phyloP scores from a whole-genome alignment of 2,329 filamentous ascomycete genomes.

The Ceratocystis cacaofunesta region DNA sequence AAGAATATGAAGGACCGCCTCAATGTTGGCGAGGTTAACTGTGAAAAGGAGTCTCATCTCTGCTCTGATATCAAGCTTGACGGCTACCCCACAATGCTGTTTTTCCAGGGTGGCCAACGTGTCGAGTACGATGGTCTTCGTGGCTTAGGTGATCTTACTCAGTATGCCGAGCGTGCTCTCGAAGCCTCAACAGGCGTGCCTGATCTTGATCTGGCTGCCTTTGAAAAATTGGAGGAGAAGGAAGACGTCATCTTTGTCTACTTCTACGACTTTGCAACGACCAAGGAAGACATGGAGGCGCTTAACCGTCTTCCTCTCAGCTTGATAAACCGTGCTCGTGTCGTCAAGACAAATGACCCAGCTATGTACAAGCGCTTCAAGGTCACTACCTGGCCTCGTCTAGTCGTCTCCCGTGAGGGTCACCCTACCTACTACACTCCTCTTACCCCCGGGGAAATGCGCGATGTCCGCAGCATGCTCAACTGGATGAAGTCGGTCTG shows the following conservation, averaged over 20 bases:
- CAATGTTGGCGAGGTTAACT: constrained; percentile 93
- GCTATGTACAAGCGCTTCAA: constrained; percentile 70
- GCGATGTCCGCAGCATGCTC: constrained; percentile 62
- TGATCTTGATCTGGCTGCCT: constrained; percentile 61
- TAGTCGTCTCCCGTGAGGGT: constrained; percentile 78
- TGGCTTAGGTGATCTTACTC: constrained; percentile 77
- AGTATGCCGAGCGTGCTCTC: constrained; percentile 74
- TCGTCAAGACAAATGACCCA: constrained; percentile 79
- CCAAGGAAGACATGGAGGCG: constrained; percentile 77
- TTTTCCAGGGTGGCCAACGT: constrained; percentile 82
- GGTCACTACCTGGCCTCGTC: constrained; percentile 90
- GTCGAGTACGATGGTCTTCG: constrained; percentile 88
- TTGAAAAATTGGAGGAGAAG: constrained; percentile 74
- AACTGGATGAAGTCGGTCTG: constrained; percentile 94
- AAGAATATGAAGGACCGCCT: constrained; percentile 81
- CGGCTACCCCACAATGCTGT: constrained; percentile 78
- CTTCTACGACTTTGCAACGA: constrained; percentile 93
- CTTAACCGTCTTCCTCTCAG: constrained; percentile 74
- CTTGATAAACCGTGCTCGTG: constrained; percentile 77
- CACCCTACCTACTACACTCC: constrained; percentile 81
- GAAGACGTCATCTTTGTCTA: constrained; percentile 95
- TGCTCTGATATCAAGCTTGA: constrained; percentile 77
- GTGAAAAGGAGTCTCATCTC: constrained; percentile 68
- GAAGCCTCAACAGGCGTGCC: constrained; percentile 61
- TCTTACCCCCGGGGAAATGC: constrained; percentile 80